These are phyloP conservation scores for Sporothrix pseudoabietina DNA, from an alignment of 2,329 filamentous ascomycete species.

Conservation along the genomic window DNA sequence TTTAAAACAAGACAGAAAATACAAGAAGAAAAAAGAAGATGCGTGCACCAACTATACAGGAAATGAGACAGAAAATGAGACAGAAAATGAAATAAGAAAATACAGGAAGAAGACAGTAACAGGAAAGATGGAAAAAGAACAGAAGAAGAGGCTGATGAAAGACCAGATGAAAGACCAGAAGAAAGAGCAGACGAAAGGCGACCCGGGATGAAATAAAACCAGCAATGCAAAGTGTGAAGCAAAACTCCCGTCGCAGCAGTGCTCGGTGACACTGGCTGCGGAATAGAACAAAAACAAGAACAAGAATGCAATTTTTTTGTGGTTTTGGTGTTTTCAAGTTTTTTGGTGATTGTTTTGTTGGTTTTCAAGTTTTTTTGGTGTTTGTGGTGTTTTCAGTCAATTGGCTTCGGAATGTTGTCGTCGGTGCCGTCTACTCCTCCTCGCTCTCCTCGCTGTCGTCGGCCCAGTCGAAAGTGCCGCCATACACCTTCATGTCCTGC, in stretches of 20 bases:
- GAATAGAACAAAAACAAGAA: not conserved
- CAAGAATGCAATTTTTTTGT: not conserved
- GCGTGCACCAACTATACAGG: no score
- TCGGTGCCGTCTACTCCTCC: not conserved
- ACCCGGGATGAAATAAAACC: not conserved
- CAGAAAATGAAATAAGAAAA: not conserved
- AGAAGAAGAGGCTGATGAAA: not conserved
- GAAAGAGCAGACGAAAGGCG: not conserved
- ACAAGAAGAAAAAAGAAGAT: not conserved
- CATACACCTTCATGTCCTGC: slow-evolving; percentile 30
- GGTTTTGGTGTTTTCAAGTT: not conserved
- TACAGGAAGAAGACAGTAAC: not conserved
- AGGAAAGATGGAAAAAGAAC: not conserved
- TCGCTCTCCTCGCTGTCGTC: not conserved
- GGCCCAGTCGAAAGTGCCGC: slow-evolving; percentile 16
- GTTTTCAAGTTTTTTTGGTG: slow-evolving; percentile 1
- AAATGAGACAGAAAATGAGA: not conserved
- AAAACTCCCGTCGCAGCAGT: not conserved
- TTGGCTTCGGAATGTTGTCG: not conserved
- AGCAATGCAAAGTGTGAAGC: not conserved
- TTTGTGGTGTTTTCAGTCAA: not conserved
- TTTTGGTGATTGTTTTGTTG: not conserved
- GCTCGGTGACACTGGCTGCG: not conserved
- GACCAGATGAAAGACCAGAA: not conserved
- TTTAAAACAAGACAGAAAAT: not conserved